A percentile compares a stretch with the other conserved stretches of the same genome.
Evolutionary conservation across 2,329 filamentous ascomycete genomes (phyloP).

Genomic region (Cryphonectria naterciae): DNA sequence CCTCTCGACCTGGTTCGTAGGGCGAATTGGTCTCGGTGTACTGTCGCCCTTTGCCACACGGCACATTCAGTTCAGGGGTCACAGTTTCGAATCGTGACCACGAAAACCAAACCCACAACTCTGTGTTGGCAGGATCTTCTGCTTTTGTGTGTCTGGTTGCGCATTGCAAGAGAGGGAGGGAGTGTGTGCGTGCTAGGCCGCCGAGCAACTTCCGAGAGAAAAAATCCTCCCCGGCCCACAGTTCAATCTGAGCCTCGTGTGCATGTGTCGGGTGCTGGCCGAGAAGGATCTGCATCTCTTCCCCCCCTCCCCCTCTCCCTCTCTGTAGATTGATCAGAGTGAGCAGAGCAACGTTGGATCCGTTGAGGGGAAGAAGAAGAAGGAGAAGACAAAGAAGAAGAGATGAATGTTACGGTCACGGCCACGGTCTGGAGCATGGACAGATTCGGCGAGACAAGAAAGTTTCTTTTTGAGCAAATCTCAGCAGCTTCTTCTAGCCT

Average conservation of each 20-base stretch:
- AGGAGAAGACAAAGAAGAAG: neutral
- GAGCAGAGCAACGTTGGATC: neutral
- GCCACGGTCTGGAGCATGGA: neutral
- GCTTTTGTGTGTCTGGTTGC: neutral
- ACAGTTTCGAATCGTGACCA: conserved; percentile 9
- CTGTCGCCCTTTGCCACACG: conserved; percentile 6
- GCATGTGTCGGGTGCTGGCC: conserved; percentile 9
- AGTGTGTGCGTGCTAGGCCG: neutral
- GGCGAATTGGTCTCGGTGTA: neutral
- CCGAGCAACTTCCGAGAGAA: neutral
- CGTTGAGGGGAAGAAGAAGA: neutral
- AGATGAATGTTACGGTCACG: neutral
- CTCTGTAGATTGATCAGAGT: neutral
- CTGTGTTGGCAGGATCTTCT: conserved; percentile 1
- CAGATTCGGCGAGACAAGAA: neutral
- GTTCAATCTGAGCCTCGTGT: neutral
- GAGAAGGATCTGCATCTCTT: neutral
- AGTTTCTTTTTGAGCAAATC: neutral
- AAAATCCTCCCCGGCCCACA: neutral
- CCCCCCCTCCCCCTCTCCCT: neutral
- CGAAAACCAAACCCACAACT: neutral
- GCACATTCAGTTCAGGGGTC: neutral
- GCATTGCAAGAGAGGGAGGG: neutral
- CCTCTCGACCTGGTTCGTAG: neutral
- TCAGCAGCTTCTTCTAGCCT: neutral